A percentile compares a stretch with the other conserved stretches of the same genome.
phyloP scores from a whole-genome alignment of 805 yeast genomes.

The Yamadazyma paraphyllophila region DNA sequence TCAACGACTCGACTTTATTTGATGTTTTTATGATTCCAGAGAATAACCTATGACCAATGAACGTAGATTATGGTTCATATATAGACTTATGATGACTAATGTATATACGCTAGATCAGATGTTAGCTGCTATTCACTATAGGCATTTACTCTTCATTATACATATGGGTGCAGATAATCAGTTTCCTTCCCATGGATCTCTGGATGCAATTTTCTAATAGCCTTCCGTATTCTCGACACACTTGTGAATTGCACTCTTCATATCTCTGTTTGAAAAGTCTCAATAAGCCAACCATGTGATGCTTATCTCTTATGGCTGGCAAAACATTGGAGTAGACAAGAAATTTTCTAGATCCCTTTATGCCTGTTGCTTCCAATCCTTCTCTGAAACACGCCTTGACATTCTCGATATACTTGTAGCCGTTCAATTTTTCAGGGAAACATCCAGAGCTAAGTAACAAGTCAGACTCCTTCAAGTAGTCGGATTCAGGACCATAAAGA shows the following conservation, averaged over 20 bases:
- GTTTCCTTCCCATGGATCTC: constrained; percentile 47
- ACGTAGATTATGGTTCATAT: too few relatives aligned
- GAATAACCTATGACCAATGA: too few relatives aligned
- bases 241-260: constrained; percentile 47
- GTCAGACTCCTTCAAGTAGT: background rate
- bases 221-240: constrained; percentile 54
- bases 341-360: constrained; percentile 6
- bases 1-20: background rate
- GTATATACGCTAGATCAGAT: too few relatives aligned
- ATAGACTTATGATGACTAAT: too few relatives aligned
- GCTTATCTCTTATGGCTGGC: constrained; percentile 38
- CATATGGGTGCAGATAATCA: constrained; percentile 14
- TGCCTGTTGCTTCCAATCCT: background rate
- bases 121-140: too few relatives aligned
- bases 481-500: constrained; percentile 45
- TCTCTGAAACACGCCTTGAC: constrained; percentile 34
- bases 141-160: constrained; percentile 7
- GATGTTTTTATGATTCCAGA: background rate
- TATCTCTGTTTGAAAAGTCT: constrained; percentile 34
- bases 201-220: constrained; percentile 52
- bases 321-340: constrained; percentile 36
- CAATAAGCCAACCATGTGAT: constrained; percentile 54
- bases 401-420: constrained; percentile 50
- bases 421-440: constrained; percentile 25
- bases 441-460: constrained; percentile 2